Evolutionary conservation across 129 eudicot genomes (phyloP).

Genomic region (Lactuca sativa): DNA sequence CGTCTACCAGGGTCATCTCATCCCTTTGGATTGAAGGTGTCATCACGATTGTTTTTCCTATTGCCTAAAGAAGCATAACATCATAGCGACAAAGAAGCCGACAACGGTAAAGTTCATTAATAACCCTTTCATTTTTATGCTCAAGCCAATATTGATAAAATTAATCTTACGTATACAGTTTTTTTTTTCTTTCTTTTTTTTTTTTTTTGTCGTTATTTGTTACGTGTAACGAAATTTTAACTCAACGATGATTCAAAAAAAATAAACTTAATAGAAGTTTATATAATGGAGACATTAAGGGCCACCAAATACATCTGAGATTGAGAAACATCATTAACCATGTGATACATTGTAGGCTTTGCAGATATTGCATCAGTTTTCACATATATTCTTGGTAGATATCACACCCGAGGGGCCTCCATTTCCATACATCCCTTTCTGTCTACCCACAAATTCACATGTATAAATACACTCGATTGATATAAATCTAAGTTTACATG

Average conservation of each 20-base stretch:
- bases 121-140: background rate
- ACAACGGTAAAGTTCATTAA: too few species aligned
- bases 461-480: background rate
- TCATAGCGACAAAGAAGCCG: too few species aligned
- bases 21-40: too few species aligned
- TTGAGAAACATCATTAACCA: conserved; percentile 17
- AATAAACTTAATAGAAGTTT: background rate
- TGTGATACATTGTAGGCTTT: conserved; percentile 4
- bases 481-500: background rate
- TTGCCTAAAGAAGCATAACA: too few species aligned
- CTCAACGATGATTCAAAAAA: background rate
- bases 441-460: conserved; percentile 1
- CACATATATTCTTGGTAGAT: conserved; percentile 21
- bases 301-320: conserved; percentile 13
- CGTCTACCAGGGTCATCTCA: too few species aligned
- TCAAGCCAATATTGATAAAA: background rate
- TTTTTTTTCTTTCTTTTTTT: too few species aligned
- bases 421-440: conserved; percentile 4
- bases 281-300: background rate
- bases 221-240: too few species aligned
- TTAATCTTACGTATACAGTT: background rate
- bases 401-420: conserved; percentile 26
- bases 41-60: too few species aligned
- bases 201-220: too few species aligned
- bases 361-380: conserved; percentile 14